Base-by-base conservation (phyloP, 2,329 filamentous ascomycete genomes). In the Pseudogymnoascus sp. region DNA sequence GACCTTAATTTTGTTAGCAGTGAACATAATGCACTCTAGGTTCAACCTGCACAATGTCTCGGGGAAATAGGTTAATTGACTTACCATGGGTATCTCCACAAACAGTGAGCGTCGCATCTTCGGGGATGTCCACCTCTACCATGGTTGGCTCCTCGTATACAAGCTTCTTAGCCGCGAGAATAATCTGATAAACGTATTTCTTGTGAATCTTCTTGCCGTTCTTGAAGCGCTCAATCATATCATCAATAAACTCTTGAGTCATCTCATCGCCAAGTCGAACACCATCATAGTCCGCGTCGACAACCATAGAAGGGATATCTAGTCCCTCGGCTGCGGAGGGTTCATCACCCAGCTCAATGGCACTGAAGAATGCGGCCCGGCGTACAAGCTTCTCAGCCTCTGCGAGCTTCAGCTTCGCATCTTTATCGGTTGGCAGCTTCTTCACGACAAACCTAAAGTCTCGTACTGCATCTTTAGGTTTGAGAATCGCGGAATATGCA, bases 131-230 rank as follows among this genome's bases (percentile, higher is more conserved):
- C 72, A 94, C 84, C 77, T 99, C 94, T 27, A 97, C 92, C 94
- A 99, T 97, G 27, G 94, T 99, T 13, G 93, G 83, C 77, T 99
- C 94, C 60, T 92, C 86, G 74, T 93, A 92, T 52, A 96, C 87
- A 63, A 99, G 83, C 66, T 96, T 87, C 79, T 89, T 91, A 69
- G 95, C 90, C 5, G 90, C 89, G 69, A 97, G 78, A 69, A 99
- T 83, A 72, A 99, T 99, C 78, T 97, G 91, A 80, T 93, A 97
- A 67, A 93, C 94, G 73, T 97, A 99, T 82, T 97, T 99, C 77
- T 86, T 87, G 75, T 94, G 91, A 62, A 99, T 82, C 77, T 90
- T 93, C 82, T 99, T 97, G 72, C 94, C 94, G 59, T 84, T 87
- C 83, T 95, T 96, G 83, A 99, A 99, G 33, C 94, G 82, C 74